Evolutionary conservation across 495 filamentous ascomycete species (phyloP), one percentile per base, ranked within the genome.

Genomic region (Aspergillus ellipticus): DNA sequence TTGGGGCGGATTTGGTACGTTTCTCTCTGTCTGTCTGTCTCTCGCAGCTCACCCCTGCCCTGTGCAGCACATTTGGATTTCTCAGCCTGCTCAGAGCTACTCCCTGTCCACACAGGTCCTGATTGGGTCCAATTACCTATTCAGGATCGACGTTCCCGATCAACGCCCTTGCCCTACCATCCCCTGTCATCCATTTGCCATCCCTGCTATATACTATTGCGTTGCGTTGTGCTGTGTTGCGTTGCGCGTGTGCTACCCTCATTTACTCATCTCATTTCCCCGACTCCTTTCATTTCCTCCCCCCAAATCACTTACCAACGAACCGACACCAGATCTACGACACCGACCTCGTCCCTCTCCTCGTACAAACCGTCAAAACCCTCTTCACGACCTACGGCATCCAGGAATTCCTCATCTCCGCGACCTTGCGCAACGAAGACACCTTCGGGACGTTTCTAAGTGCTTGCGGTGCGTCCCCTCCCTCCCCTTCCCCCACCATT

Each of bases 241-340:
- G 13, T 39, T n/a, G 35, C 35, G 1, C 11, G 5, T 39, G 35
- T 39, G 35, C 13, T 39, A 39, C 35, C n/a, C 13, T 15, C 35
- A 33, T 45, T 22, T 45, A 22, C 19, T 20, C 42, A 22, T 21
- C 17, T 17, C 39, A 42, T 42, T n/a, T 42, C 7, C 17, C 17
- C 17, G 17, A 19, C 43, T 19, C 20, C 43, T 19, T 11, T 13
- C 17, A 45, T 21, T 16, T 2, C 20, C 9, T 6, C 17, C 16
- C 11, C 9, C 17, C 42, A 20, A 6, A 1, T 10, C n/a, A 9
- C 42, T 20, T 6, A 45, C 17, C 42, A 45, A 45, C 5, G 4
- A 28, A 20, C 24, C n/a, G n/a, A n/a, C n/a, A n/a, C n/a, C n/a
- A 88, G 85, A 86, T 80, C n/a, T 89, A 89, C 66, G 87, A 90